Base-by-base conservation (phyloP, 768 basidiomycete species). In the Tephrocybe sp. region DNA sequence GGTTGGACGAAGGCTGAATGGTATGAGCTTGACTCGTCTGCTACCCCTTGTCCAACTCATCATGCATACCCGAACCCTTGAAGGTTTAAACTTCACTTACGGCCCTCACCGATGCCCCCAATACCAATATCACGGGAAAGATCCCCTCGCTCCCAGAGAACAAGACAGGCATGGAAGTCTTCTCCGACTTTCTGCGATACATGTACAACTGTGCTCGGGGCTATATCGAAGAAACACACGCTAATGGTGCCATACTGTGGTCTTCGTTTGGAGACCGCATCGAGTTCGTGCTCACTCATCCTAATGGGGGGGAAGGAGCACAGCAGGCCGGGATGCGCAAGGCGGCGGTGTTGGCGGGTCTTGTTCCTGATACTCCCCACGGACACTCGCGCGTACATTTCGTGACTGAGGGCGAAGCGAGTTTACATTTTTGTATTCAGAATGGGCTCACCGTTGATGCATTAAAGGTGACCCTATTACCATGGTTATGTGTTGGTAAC, bases 361-460 rank as follows among this genome's bases (percentile, higher is more conserved):
- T 85, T 14, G 63, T 85, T 6, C 65, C 75, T 0, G 63, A 74
- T 45, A 69, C 64, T 0, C 48, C 59, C 2, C 67, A 60, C 11
- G 76, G 72, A 0, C 74, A 71, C 26, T 62, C 67, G 0, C 75
- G 79, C 0, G 54, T 85, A 3, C 74, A 74, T 10, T 77, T 85
- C 34, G 73, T 85, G 17, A 83, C 82, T 0, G 82, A 85, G 54
- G 83, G 83, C 0, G 84, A 85, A 60, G 84, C 84, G 0, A 79
- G 76, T 55, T 61, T 84, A 17, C 77, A 84, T 54, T 83, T 71
- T 55, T 83, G 81, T 33, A 65, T 83, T 19, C 49, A 63, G 31
- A 65, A 60, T 32, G 71, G 76, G 0, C 53, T 78, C 5, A 67
- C 70, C 3, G 64, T 67, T 0, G 70, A 75, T 12, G 62, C 61